Evolutionary conservation across 2,329 filamentous ascomycete species (phyloP), one percentile per base, ranked within the genome.

Genomic region (Remersonia thermophila): DNA sequence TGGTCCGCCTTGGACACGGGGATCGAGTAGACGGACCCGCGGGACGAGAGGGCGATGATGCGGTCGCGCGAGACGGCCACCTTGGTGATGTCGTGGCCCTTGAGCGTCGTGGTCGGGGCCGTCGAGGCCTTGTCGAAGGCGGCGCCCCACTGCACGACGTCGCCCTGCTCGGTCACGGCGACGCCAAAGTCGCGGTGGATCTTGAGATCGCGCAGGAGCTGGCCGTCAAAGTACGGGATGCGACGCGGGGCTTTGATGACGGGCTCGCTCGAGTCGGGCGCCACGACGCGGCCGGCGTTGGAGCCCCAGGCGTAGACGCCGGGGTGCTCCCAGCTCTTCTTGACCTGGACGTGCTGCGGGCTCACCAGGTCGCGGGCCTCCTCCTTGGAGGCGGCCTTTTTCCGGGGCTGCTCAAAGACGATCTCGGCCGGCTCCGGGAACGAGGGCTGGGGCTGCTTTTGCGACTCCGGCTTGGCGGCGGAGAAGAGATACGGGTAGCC

Each of bases 301-400:
- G 81, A 85, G 1, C 91, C 91, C 89, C 91, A 98, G 4, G 81
- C 77, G 59, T 93, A 96, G 0, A 96, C 81, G 2, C 87, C 91
- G 0, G 91, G 89, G 41, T 83, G 78, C 58, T 76, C 73, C 69
- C 71, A 77, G 58, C 83, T 93, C 53, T 74, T 76, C 61, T 83
- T 85, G 40, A 94, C 82, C 61, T 95, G 89, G 5, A 84, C 62
- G 59, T 93, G 85, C 55, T 93, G 84, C 9, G 82, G 83, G 53
- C 82, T 89, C 48, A 93, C 75, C 39, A 82, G 59, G 37, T 86
- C 81, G 39, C 82, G 63, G 44, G 79, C 78, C 45, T 85, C 79
- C 55, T 87, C 83, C 46, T 75, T 75, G 6, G 75, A 77, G 1
- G 67, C 26, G 2, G 39, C 63, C 42, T 68, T 65, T 43, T 62